Evolutionary conservation across 306 rosid genomes (phyloP).

Genomic region (Ziziphus jujuba): DNA sequence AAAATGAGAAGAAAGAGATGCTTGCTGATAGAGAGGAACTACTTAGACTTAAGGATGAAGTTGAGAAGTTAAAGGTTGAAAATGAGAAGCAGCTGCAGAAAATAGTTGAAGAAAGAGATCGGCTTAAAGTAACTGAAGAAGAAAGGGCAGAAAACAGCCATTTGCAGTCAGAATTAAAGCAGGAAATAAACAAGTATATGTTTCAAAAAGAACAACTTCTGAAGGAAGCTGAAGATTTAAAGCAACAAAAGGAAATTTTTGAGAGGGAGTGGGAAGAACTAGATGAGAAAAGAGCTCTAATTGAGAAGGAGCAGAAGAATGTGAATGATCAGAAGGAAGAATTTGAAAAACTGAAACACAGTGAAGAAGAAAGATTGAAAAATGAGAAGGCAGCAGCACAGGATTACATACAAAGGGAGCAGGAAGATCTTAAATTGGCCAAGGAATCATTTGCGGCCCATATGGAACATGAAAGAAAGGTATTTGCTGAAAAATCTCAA

Average conservation of each 20-base stretch:
- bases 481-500: slow-evolving; percentile 63
- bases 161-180: slow-evolving; percentile 78
- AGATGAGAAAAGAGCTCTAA: slow-evolving; percentile 79
- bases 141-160: slow-evolving; percentile 71
- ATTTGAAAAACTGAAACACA: slow-evolving; percentile 54
- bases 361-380: slow-evolving; percentile 73
- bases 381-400: slow-evolving; percentile 59
- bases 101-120: slow-evolving; percentile 61
- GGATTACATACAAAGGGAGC: slow-evolving; percentile 64
- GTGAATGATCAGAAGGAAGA: slow-evolving; percentile 70
- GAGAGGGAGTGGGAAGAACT: slow-evolving; percentile 98
- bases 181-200: slow-evolving; percentile 87
- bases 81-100: slow-evolving; percentile 64
- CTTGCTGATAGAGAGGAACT: slow-evolving; percentile 65
- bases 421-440: slow-evolving; percentile 66
- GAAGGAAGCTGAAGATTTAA: slow-evolving; percentile 87
- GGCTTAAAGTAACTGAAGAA: slow-evolving; percentile 69
- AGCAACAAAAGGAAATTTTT: slow-evolving; percentile 83
- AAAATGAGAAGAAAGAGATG: slow-evolving; percentile 53
- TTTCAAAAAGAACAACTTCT: slow-evolving; percentile 69
- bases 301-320: slow-evolving; percentile 63
- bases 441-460: slow-evolving; percentile 76
- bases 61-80: slow-evolving; percentile 61
- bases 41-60: slow-evolving; percentile 58
- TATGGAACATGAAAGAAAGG: slow-evolving; percentile 74